These are phyloP conservation scores for Farysia itapuensis DNA, from an alignment of 1,284 basidiomycete genomes.

Conservation along the genomic window DNA sequence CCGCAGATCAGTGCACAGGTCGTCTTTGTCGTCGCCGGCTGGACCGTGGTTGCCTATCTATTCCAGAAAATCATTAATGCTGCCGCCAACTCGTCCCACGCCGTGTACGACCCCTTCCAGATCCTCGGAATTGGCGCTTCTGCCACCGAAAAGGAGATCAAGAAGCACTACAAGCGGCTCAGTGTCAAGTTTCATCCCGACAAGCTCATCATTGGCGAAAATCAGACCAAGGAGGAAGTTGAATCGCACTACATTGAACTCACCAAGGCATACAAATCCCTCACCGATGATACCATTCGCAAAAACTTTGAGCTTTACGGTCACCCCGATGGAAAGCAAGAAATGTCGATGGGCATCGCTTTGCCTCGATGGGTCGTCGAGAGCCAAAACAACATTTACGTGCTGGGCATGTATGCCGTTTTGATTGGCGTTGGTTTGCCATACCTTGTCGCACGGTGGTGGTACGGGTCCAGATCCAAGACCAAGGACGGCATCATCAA, in stretches of 20 bases:
- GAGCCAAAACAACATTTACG: conserved; percentile 85
- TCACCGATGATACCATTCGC: conserved; percentile 91
- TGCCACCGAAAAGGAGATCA: conserved; percentile 88
- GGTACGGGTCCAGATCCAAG: conserved; percentile 87
- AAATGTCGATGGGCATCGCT: conserved; percentile 92
- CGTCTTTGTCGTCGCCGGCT: conserved; percentile 68
- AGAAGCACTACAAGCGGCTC: conserved; percentile 93
- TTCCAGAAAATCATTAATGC: conserved; percentile 69
- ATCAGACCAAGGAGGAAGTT: conserved; percentile 86
- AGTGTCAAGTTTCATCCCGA: conserved; percentile 74
- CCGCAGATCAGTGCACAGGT: conserved; percentile 37
- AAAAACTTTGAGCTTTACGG: conserved; percentile 89
- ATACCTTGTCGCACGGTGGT: conserved; percentile 81
- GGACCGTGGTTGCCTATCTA: conserved; percentile 73
- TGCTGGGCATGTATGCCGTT: conserved; percentile 82
- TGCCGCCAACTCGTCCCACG: conserved; percentile 61
- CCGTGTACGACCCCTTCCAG: conserved; percentile 84
- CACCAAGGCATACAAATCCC: conserved; percentile 96
- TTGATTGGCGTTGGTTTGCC: conserved; percentile 86
- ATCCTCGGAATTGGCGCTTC: conserved; percentile 82
- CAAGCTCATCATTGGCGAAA: conserved; percentile 78
- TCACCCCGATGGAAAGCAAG: conserved; percentile 94
- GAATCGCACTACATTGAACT: conserved; percentile 86
- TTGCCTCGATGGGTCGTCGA: conserved; percentile 93
- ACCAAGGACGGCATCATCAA: conserved; percentile 92